These are phyloP conservation scores for Setaria viridis DNA, from an alignment of 202 grass and related monocot species.

Conservation along the genomic window DNA sequence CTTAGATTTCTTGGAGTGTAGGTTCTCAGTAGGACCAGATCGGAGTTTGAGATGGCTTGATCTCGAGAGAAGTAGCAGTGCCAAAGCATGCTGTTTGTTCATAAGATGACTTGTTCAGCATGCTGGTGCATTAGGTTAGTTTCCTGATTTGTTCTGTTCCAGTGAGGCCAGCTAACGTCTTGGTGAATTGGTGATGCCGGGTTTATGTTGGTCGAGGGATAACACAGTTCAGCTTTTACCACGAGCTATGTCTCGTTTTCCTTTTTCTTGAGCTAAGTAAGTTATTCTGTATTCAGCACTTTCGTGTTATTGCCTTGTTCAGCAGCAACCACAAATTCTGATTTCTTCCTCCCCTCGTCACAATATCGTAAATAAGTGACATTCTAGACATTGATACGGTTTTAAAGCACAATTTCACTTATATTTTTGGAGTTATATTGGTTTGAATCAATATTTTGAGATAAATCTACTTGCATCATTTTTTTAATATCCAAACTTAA, in stretches of 20 bases:
- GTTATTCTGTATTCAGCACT: background rate
- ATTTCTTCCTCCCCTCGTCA: background rate
- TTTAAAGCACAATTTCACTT: too few relatives aligned
- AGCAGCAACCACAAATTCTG: background rate
- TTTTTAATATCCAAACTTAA: too few relatives aligned
- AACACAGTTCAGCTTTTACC: background rate
- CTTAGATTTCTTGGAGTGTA: background rate
- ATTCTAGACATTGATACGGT: too few relatives aligned
- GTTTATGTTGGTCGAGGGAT: constrained; percentile 36
- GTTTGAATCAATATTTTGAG: too few relatives aligned
- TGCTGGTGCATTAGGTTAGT: constrained; percentile 33
- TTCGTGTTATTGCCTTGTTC: background rate
- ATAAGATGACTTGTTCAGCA: constrained; percentile 21
- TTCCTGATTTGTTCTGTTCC: constrained; percentile 26
- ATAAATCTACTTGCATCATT: too few relatives aligned
- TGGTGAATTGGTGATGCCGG: background rate
- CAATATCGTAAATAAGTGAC: too few relatives aligned
- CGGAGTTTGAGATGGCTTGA: background rate
- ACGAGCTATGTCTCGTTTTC: background rate
- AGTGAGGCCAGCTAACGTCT: constrained; percentile 2
- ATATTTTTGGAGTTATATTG: too few relatives aligned
- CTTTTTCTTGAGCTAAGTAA: background rate
- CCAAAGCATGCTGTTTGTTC: constrained; percentile 41
- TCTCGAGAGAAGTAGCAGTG: background rate
- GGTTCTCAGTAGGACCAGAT: background rate